A percentile compares a stretch with the other conserved stretches of the same genome.
These are phyloP conservation scores for Calonectria multiphialidica DNA, from an alignment of 2,329 filamentous ascomycete species.

Conservation along the genomic window DNA sequence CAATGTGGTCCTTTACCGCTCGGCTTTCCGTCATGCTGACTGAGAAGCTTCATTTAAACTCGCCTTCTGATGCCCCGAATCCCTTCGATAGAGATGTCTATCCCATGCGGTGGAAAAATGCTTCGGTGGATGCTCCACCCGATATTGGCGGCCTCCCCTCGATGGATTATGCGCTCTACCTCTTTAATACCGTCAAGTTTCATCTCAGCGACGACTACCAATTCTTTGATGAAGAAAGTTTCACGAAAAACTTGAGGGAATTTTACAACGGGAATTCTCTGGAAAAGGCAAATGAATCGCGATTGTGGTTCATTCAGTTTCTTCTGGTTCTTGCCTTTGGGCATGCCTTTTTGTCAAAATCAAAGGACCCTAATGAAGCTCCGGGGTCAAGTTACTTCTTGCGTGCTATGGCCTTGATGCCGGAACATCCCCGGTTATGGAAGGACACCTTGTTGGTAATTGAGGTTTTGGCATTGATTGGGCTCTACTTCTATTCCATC, in stretches of 20 bases:
- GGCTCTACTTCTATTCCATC: constrained; percentile 53
- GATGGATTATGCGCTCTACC: constrained; percentile 47
- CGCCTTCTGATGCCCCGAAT: constrained; percentile 31
- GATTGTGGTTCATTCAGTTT: constrained; percentile 64
- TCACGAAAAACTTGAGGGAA: constrained; percentile 42
- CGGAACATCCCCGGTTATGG: constrained; percentile 48
- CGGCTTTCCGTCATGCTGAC: constrained; percentile 47
- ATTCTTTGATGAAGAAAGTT: constrained; percentile 49
- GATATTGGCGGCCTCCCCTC: constrained; percentile 51
- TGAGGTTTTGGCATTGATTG: constrained; percentile 51
- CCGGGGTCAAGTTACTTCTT: constrained; percentile 48
- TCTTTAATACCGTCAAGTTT: constrained; percentile 52
- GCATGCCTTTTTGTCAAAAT: constrained; percentile 40
- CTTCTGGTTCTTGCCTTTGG: constrained; percentile 60
- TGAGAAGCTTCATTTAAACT: constrained; percentile 45
- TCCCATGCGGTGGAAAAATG: constrained; percentile 36
- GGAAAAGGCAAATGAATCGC: constrained; percentile 32
- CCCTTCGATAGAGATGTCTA: constrained; percentile 47
- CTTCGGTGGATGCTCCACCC: constrained; percentile 31
- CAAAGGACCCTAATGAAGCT: constrained; percentile 45
- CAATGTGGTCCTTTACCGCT: constrained; percentile 50
- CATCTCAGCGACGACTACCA: constrained; percentile 52
- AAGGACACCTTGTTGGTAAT: constrained; percentile 53
- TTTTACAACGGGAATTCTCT: constrained; percentile 37
- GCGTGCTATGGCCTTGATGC: constrained; percentile 51